Percentiles rank a stretch among this genome's conserved stretches.
These are phyloP conservation scores for Aulographum hederae DNA, from an alignment of 2,329 filamentous ascomycete species.

Conservation along the genomic window DNA sequence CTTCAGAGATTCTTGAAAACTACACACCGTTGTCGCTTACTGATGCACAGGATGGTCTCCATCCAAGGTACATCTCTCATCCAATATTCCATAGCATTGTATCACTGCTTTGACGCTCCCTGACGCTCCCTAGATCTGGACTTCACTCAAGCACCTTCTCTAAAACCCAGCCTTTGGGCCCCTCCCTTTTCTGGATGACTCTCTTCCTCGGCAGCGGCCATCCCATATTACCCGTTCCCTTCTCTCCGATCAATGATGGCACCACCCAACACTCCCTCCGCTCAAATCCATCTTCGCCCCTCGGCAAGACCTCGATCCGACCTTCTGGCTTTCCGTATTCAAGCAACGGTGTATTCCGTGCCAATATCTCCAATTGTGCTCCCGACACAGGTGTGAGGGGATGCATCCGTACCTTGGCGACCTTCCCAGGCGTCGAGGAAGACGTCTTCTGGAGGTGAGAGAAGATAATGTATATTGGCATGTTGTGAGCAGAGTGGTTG, in stretches of 20 bases:
- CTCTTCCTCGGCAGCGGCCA: conserved; percentile 80
- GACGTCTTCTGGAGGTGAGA: conserved; percentile 59
- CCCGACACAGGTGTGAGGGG: conserved; percentile 64
- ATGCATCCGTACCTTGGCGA: conserved; percentile 60
- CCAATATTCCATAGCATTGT: too few relatives aligned
- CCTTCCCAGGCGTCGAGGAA: conserved; percentile 22
- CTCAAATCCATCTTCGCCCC: conserved; percentile 26
- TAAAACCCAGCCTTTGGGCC: conserved; percentile 57
- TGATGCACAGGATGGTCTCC: too few relatives aligned
- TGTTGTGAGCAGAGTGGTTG: conserved; percentile 43
- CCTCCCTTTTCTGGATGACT: conserved; percentile 60
- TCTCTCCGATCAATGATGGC: conserved; percentile 55
- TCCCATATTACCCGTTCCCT: conserved; percentile 43
- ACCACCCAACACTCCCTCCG: conserved; percentile 68
- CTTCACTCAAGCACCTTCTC: conserved; percentile 30
- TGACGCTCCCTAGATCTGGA: too few relatives aligned
- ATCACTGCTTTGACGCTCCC: too few relatives aligned
- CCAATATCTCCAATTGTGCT: conserved; percentile 57
- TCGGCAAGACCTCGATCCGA: conserved; percentile 41
- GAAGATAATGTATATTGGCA: conserved; percentile 79
- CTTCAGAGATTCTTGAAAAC: too few relatives aligned
- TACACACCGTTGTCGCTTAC: too few relatives aligned
- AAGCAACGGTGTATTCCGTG: conserved; percentile 69
- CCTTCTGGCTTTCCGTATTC: conserved; percentile 83
- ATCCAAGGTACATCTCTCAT: too few relatives aligned